Base-by-base conservation (phyloP, 129 eudicot species). In the Smallanthus sonchifolius region DNA sequence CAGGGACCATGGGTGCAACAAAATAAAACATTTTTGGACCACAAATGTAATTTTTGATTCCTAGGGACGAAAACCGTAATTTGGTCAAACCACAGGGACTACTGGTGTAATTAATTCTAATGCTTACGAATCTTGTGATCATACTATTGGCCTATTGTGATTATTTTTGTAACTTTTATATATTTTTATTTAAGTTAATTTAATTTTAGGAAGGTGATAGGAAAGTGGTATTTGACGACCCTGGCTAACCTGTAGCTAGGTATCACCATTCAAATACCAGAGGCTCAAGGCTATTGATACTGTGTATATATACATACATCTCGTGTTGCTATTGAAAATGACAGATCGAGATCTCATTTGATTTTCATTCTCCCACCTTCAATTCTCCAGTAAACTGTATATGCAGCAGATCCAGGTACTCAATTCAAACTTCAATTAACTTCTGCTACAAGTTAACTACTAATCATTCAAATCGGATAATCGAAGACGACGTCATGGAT, bases 131-230 rank as follows among this genome's bases (percentile, higher is more conserved):
- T n/a, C n/a, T n/a, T n/a, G n/a, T n/a, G n/a, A n/a, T n/a, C n/a
- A n/a, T n/a, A n/a, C n/a, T n/a, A n/a, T n/a, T n/a, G n/a, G n/a
- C n/a, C n/a, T n/a, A n/a, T n/a, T n/a, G n/a, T n/a, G n/a, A n/a
- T n/a, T n/a, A n/a, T 24, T 24, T 24, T 24, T 24, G 30, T 24
- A 24, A 2, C 2, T 63, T 14, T 10, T 4, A 61, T 8, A 5
- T 35, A 34, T 61, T 28, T 61, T 1, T 43, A 20, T 48, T 19
- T 34, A 32, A 13, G 10, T 2, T 15, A 4, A n/a, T 35, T 49
- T 34, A 24, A 16, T 55, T 39, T n/a, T 11, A 56, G 68, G 74
- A 42, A 68, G 78, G 78, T 74, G 78, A 13, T 55, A 77, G 81
- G 63, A 69, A 77, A 59, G 81, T 69, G 40, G 75, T 24, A 54